phyloP scores from a whole-genome alignment of 305 asterid species.

The Fraxinus angustifolia region DNA sequence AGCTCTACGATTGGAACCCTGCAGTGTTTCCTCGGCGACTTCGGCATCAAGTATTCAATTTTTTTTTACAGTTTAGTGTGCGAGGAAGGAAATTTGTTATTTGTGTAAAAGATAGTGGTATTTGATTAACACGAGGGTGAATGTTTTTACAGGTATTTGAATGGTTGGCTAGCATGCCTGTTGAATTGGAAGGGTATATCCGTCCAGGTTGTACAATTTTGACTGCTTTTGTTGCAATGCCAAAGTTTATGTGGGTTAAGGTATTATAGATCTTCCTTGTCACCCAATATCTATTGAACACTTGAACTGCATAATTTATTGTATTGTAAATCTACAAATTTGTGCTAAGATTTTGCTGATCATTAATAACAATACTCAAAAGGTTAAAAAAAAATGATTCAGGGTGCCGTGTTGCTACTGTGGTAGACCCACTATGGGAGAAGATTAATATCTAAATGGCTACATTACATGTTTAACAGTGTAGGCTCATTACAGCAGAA shows the following conservation, averaged over 20 bases:
- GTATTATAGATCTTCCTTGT: slow-evolving; percentile 30
- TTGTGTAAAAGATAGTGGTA: slow-evolving; percentile 23
- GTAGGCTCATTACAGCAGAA: not conserved
- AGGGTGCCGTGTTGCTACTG: not conserved
- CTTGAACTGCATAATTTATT: not conserved
- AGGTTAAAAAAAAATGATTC: not conserved
- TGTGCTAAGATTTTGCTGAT: not conserved
- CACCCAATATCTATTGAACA: slow-evolving; percentile 53
- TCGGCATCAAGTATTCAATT: slow-evolving; percentile 83
- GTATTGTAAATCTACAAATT: not conserved
- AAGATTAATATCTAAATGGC: not conserved
- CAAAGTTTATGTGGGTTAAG: slow-evolving; percentile 69
- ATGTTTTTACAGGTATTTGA: slow-evolving; percentile 61
- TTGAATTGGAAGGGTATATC: slow-evolving; percentile 88
- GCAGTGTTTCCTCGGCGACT: slow-evolving; percentile 91
- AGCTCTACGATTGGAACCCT: slow-evolving; percentile 95
- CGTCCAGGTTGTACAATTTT: slow-evolving; percentile 94
- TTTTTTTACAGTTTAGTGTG: slow-evolving; percentile 68
- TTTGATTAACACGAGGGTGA: slow-evolving; percentile 30
- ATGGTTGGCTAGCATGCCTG: slow-evolving; percentile 95
- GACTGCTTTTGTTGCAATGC: slow-evolving; percentile 81
- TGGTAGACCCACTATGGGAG: not conserved
- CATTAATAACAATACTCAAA: not conserved
- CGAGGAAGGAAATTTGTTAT: slow-evolving; percentile 26
- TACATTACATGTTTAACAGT: not conserved